Percentiles rank a stretch among this genome's conserved stretches.
phyloP scores from a whole-genome alignment of 1,139 yeast species.

The Geotrichum fermentans region DNA sequence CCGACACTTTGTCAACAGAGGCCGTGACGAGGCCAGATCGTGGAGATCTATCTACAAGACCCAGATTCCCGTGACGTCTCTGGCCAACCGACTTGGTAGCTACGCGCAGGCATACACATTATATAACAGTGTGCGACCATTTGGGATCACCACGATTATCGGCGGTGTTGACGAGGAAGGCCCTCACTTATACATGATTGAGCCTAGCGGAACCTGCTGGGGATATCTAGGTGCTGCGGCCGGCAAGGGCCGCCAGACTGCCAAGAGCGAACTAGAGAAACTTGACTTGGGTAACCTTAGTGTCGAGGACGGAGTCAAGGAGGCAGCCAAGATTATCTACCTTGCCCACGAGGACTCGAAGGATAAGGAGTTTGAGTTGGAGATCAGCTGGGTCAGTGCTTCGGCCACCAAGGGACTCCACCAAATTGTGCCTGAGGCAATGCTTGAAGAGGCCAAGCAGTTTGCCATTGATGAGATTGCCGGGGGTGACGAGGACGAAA shows the following conservation, averaged over 20 bases:
- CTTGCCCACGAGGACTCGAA: conserved; percentile 96
- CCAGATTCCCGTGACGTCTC: conserved; percentile 72
- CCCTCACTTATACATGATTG: conserved; percentile 91
- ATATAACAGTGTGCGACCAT: conserved; percentile 95
- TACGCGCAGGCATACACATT: conserved; percentile 95
- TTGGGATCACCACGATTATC: conserved; percentile 85
- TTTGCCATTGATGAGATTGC: conserved; percentile 77
- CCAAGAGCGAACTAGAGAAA: conserved; percentile 92
- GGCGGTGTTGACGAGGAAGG: conserved; percentile 89
- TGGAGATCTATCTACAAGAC: conserved; percentile 75
- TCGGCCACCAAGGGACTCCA: conserved; percentile 80
- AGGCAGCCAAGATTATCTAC: conserved; percentile 89
- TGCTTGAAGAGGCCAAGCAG: conserved; percentile 75
- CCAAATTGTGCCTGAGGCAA: conserved; percentile 68
- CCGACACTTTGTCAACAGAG: conserved; percentile 84
- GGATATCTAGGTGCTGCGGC: conserved; percentile 97
- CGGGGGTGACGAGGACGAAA: conserved; percentile 54
- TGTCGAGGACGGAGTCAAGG: conserved; percentile 78
- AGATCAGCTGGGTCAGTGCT: conserved; percentile 78
- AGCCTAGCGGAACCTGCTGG: conserved; percentile 96
- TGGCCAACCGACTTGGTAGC: conserved; percentile 83
- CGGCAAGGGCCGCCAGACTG: conserved; percentile 96
- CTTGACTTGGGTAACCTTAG: conserved; percentile 65
- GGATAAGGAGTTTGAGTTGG: conserved; percentile 94
- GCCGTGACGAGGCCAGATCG: conserved; percentile 83